Evolutionary conservation across 441 rosid species (phyloP), one percentile per base, ranked within the genome.

Genomic region (Sinapis alba): DNA sequence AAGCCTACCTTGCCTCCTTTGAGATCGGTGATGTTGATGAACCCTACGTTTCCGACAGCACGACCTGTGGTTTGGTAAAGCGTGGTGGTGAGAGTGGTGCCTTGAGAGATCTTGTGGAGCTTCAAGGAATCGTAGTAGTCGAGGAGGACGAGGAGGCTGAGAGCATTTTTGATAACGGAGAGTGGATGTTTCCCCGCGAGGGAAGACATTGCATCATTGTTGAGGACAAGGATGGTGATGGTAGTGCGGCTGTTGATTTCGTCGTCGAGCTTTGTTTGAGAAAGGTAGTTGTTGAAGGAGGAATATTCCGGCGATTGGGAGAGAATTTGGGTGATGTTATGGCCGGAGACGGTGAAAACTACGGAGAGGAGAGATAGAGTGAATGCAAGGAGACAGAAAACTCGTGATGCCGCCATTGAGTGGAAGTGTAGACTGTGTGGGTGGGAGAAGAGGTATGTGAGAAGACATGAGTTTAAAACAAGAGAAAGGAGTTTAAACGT

Each of bases 21-120:
- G 9, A 92, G 88, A 74, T 87, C 91, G 73, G 97, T 92, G 67
- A 92, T 88, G 68, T 94, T 92, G 68, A 94, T 92, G 66, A 94
- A 89, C 7, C 95, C 97, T 9, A 77, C 15, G 65, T 89, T 88
- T 1, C 97, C 97, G 7, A 93, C 89, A 74, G 97, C 95, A 30
- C 85, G 87, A 10, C 97, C 97, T 64, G 97, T 92, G 68, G 97
- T 90, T 72, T 94, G 98, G 78, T 90, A 94, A 15, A 94, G 98
- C 10, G 95, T 94, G 62, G 98, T 92, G 74, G 86, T 68, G 70
- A 90, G 86, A 12, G 89, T 83, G 41, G 92, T 79, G 60, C 94
- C 96, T 32, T 86, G 71, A 13, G 98, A 85, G 84, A 91, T 85
- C 76, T 84, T 69, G 66, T 94, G 96, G 65, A 94, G 95, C 76